Conservation (phyloP, 1,139 yeast genomes). For the Saccharomyces uvarum region DNA sequence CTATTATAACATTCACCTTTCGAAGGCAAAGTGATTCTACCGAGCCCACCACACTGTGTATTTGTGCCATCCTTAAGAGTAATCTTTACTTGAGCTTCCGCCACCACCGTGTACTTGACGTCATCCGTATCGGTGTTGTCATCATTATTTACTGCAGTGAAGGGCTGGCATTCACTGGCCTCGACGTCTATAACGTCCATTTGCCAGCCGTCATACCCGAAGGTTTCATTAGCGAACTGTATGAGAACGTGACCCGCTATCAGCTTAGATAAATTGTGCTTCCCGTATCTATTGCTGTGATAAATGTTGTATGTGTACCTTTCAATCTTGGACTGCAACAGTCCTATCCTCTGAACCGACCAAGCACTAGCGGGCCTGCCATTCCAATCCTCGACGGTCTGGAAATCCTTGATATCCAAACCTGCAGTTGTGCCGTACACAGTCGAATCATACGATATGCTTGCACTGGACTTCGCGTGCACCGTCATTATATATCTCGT, state of each 20-base stretch:
- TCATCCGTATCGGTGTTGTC: constrained; percentile 4
- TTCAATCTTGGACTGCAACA: constrained; percentile 26
- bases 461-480: background rate
- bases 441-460: constrained; percentile 21
- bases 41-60: constrained; percentile 25
- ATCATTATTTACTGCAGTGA: constrained; percentile 1
- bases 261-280: constrained; percentile 24
- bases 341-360: constrained; percentile 27
- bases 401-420: constrained; percentile 18
- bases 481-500: background rate
- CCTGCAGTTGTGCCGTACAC: constrained; percentile 17
- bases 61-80: constrained; percentile 30
- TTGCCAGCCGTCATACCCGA: constrained; percentile 32
- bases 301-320: constrained; percentile 23
- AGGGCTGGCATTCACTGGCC: constrained; percentile 14
- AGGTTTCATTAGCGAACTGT: constrained; percentile 28
- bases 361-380: constrained; percentile 30
- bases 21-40: constrained; percentile 19
- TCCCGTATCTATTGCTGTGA: constrained; percentile 26
- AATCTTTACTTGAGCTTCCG: constrained; percentile 27
- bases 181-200: constrained; percentile 24
- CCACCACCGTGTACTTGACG: constrained; percentile 18
- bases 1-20: constrained; percentile 27
- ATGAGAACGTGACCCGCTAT: constrained; percentile 28
- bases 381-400: constrained; percentile 23